Evolutionary conservation across 176 grass and related monocot genomes (phyloP).

Genomic region (Phyllostachys edulis): DNA sequence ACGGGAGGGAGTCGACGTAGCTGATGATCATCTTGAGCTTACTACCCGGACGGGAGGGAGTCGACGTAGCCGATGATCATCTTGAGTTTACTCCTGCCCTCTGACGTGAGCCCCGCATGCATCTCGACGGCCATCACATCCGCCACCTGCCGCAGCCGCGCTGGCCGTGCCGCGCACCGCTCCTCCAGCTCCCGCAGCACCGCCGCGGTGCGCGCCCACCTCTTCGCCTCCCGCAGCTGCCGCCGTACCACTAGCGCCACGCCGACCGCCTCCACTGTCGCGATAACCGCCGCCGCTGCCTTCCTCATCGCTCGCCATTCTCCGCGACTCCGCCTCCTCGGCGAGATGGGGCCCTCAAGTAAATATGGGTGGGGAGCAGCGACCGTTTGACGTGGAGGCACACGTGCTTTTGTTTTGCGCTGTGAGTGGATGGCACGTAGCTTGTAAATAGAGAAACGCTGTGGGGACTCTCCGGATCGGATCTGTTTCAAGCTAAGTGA

Average conservation of each 20-base stretch:
- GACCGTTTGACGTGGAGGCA: too few relatives aligned
- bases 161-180: slow-evolving; percentile 49
- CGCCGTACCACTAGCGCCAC: slow-evolving; percentile 33
- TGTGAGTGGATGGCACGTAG: too few relatives aligned
- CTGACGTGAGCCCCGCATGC: slow-evolving; percentile 60
- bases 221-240: slow-evolving; percentile 36
- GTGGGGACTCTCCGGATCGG: too few relatives aligned
- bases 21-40: slow-evolving; percentile 86
- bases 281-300: slow-evolving; percentile 21
- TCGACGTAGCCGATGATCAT: slow-evolving; percentile 89
- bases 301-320: slow-evolving; percentile 43
- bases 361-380: neutral
- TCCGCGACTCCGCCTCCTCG: neutral
- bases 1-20: slow-evolving; percentile 76
- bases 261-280: slow-evolving; percentile 32
- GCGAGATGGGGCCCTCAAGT: neutral
- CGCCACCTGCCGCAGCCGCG: slow-evolving; percentile 63
- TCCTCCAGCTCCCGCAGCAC: slow-evolving; percentile 48
- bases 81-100: slow-evolving; percentile 62
- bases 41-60: slow-evolving; percentile 68
- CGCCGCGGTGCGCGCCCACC: slow-evolving; percentile 40
- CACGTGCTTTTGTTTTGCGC: too few relatives aligned
- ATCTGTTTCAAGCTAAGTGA: too few relatives aligned
- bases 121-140: slow-evolving; percentile 83
- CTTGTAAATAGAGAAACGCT: too few relatives aligned